Conservation (phyloP, 176 grass and related monocot genomes). For the Pharus latifolius region DNA sequence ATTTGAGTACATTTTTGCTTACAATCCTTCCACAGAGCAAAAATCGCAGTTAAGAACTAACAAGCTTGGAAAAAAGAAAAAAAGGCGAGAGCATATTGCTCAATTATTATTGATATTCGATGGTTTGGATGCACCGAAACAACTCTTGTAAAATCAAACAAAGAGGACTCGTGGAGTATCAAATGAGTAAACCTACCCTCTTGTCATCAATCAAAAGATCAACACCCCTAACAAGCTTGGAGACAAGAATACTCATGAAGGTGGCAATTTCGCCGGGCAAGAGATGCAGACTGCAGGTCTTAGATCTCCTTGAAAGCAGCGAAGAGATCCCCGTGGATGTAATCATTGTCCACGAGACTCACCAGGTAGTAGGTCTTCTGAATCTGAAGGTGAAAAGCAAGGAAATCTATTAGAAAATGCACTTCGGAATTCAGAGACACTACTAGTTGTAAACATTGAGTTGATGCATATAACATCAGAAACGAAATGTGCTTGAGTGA, state of each 20-base stretch:
- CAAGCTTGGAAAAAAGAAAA: not conserved
- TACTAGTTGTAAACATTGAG: no score
- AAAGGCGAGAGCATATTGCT: not conserved
- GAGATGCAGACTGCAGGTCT: not conserved
- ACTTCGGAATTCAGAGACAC: no score
- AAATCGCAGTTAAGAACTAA: no score
- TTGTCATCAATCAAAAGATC: no score
- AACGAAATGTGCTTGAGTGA: no score
- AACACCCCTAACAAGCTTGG: not conserved
- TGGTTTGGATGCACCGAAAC: conserved; percentile 5
- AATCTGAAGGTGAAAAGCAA: conserved; percentile 33
- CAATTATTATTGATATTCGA: conserved; percentile 21
- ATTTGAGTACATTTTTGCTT: no score
- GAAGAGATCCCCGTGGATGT: conserved; percentile 61
- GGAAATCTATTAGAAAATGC: not conserved
- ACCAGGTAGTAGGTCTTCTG: conserved; percentile 57
- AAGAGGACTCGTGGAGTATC: not conserved
- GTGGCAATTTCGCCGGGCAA: not conserved
- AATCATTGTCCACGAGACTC: conserved; percentile 82
- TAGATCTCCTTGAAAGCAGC: conserved; percentile 53
- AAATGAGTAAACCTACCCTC: conserved; percentile 1
- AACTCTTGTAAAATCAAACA: conserved; percentile 7
- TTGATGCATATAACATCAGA: no score
- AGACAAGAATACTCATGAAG: not conserved
- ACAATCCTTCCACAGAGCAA: no score